phyloP scores from a whole-genome alignment of 176 grass and related monocot genomes.

The Triticum monococcum region DNA sequence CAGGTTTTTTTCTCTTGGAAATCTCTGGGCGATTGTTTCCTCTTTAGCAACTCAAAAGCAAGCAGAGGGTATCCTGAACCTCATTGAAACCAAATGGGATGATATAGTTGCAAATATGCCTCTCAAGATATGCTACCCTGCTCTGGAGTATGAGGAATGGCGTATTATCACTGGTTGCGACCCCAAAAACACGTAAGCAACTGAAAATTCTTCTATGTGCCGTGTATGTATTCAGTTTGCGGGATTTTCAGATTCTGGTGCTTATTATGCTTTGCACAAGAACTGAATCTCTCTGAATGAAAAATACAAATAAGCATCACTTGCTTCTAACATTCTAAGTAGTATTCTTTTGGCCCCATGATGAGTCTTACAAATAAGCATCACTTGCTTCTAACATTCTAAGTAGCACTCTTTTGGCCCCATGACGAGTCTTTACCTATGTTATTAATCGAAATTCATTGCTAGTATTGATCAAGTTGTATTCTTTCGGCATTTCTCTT shows the following conservation, averaged over 20 bases:
- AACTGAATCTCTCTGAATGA: not conserved
- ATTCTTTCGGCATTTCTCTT: conserved; percentile 4
- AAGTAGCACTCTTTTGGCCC: not conserved
- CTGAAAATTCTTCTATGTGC: conserved; percentile 31
- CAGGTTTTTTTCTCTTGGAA: conserved; percentile 96
- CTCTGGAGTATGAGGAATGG: conserved; percentile 90
- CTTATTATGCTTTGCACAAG: conserved; percentile 9
- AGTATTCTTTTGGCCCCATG: conserved; percentile 12
- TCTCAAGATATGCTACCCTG: conserved; percentile 98
- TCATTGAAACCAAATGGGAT: conserved; percentile 98
- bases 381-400: conserved; percentile 15
- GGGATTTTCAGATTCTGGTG: conserved; percentile 6
- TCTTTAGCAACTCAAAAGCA: conserved; percentile 82
- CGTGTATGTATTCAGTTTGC: conserved; percentile 10
- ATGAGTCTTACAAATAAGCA: conserved; percentile 7
- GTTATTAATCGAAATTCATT: conserved; percentile 3
- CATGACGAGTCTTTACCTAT: not conserved
- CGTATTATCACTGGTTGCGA: conserved; percentile 93
- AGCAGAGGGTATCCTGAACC: conserved; percentile 85
- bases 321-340: conserved; percentile 11
- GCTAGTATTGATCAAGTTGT: conserved; percentile 1
- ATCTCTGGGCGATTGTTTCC: conserved; percentile 88
- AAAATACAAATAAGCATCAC: conserved; percentile 17
- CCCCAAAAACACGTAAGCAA: conserved; percentile 93
- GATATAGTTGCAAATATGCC: conserved; percentile 94